Percentiles rank a stretch among this genome's conserved stretches.
Conservation (phyloP, 1,284 basidiomycete species). For the Phenoliferia sp. region DNA sequence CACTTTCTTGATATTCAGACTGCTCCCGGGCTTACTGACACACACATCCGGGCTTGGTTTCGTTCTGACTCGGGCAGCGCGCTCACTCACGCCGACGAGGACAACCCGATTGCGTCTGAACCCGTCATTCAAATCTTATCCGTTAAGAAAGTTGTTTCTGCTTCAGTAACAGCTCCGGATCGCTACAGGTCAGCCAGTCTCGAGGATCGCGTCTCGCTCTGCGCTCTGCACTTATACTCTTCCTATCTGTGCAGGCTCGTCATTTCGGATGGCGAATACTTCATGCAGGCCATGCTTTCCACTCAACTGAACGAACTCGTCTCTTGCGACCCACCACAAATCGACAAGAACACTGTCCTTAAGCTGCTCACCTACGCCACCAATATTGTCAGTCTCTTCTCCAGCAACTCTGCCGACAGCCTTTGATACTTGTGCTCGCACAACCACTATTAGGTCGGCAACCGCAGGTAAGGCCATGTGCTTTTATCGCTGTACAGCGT, state of each 20-base stretch:
- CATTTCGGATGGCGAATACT: constrained; percentile 67
- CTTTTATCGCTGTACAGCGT: no score
- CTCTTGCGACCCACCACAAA: constrained; percentile 48
- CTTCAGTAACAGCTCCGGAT: constrained; percentile 25
- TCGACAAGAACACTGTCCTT: constrained; percentile 69
- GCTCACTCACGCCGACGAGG: constrained; percentile 6
- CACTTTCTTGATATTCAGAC: no score
- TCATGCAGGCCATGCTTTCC: constrained; percentile 89
- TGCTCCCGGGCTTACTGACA: background rate
- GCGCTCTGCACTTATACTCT: background rate
- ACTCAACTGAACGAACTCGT: constrained; percentile 82
- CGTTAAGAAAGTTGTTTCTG: constrained; percentile 62
- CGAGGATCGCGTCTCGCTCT: background rate
- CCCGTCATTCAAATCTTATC: constrained; percentile 75
- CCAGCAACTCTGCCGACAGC: background rate
- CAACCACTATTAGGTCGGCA: background rate
- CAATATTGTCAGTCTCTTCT: constrained; percentile 60
- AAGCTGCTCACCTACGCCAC: constrained; percentile 72
- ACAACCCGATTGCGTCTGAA: constrained; percentile 28
- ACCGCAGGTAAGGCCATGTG: constrained; percentile 1
- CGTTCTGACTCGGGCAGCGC: background rate
- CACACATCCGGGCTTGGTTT: background rate
- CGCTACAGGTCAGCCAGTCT: constrained; percentile 42
- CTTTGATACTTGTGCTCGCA: background rate
- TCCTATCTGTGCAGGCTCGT: constrained; percentile 42